Base-by-base conservation (phyloP, 306 rosid species). In the Quercus cerris region DNA sequence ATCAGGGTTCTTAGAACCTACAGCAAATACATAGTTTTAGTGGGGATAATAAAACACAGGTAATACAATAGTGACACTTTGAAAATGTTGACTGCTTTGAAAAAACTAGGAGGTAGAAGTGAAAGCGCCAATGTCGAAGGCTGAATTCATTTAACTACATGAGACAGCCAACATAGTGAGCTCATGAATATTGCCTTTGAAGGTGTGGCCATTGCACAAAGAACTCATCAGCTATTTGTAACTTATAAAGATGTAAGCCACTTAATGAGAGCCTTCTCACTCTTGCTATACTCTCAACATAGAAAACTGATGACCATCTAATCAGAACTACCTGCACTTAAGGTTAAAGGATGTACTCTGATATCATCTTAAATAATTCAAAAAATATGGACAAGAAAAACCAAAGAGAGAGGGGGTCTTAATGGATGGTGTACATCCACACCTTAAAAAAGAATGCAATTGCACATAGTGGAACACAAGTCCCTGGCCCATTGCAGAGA, bases 201-300 rank as follows among this genome's bases (percentile, higher is more conserved):
- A 90, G 85, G 81, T 91, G 97, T 7, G 97, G 94, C 98, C 98
- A 92, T 77, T 93, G 98, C 82, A 93, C 98, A 49, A 91, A 95
- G 81, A 95, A 86, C 82, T 90, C 94, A 87, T 95, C 98, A 18
- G 93, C 94, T 70, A 93, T 87, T 78, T 71, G 56, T 63, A 91
- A 83, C 88, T 93, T 90, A 87, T 93, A 91, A 20, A 95, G 89
- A 83, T 91, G 93, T 84, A 90, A 80, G 71, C 97, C 99, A 81
- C 98, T 91, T 62, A 95, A 80, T 70, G 98, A 95, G 56, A 91
- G 97, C 78, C 91, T 89, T 80, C 86, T 89, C 80, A 93, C 98
- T 89, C 99, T 90, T 55, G 99, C 99, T 80, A 95, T 93, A 79
- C 99, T 93, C 88, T 95, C 98, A n/a, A 95, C 89, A 49, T 93